Evolutionary conservation across 2,329 filamentous ascomycete genomes (phyloP).

Genomic region (Xylaria sp.): DNA sequence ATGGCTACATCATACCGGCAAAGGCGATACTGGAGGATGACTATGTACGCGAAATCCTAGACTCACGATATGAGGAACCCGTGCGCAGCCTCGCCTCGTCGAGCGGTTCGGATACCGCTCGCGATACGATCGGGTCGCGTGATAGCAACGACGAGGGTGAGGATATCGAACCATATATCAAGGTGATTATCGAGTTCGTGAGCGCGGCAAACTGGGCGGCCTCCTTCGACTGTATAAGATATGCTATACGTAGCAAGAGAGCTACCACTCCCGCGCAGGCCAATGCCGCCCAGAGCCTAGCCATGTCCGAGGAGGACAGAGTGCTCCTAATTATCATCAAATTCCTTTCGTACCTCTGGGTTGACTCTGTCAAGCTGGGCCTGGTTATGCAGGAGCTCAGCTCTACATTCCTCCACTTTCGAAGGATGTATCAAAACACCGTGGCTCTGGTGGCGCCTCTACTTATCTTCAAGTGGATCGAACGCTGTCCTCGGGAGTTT

Average conservation of each 20-base stretch:
- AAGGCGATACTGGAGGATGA: constrained; percentile 62
- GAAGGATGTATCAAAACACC: constrained; percentile 67
- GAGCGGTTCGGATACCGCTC: constrained; percentile 45
- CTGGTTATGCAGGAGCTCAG: constrained; percentile 69
- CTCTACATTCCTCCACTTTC: constrained; percentile 69
- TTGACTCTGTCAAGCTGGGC: constrained; percentile 66
- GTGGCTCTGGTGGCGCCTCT: constrained; percentile 67
- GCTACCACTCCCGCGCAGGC: constrained; percentile 49
- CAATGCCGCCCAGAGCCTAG: constrained; percentile 45
- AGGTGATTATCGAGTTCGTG: constrained; percentile 65
- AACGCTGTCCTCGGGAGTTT: constrained; percentile 68
- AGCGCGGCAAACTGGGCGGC: constrained; percentile 68
- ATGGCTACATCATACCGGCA: constrained; percentile 61
- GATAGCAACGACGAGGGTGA: constrained; percentile 45
- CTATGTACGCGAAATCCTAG: constrained; percentile 47
- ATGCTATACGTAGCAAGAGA: constrained; percentile 57
- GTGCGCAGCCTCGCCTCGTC: constrained; percentile 38
- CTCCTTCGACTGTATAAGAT: constrained; percentile 64
- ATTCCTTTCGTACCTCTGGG: constrained; percentile 67
- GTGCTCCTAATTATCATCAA: constrained; percentile 60
- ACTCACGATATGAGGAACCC: constrained; percentile 36
- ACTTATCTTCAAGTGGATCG: constrained; percentile 69
- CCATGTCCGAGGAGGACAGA: constrained; percentile 56
- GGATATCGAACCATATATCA: constrained; percentile 60
- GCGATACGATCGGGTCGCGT: constrained; percentile 41